Evolutionary conservation across 441 rosid species (phyloP), one percentile per base, ranked within the genome.

Genomic region (Syzygium syzygioides): DNA sequence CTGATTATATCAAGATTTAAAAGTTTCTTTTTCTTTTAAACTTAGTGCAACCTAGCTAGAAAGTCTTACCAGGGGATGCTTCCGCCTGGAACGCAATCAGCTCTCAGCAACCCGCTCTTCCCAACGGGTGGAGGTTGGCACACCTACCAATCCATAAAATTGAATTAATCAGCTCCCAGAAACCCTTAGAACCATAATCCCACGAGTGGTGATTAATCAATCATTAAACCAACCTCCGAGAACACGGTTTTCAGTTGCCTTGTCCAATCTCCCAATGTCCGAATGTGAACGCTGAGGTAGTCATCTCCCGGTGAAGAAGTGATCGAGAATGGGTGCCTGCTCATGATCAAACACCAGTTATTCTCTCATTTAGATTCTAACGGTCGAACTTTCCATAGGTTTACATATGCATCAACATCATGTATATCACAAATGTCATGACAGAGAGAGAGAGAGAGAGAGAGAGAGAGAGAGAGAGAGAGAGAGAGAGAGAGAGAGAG

Each of bases 271-370:
- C 99, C 99, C 2, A 95, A 91, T 4, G 99, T 96, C 88, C 99
- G 91, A 89, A 97, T 97, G 90, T 97, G 99, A 66, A 97, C 98
- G 86, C 99, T 97, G 3, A 97, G 88, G 90, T 95, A 94, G 88
- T 96, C 98, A 85, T 97, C 98, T 85, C 97, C 98, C 1, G 99
- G 99, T 55, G 99, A 94, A 6, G 99, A 98, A 55, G 99, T 97
- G 57, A 98, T 97, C 25, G 98, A 97, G 92, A 97, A 97, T 14
- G 99, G 99, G 86, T 97, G 99, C 98, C 98, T 95, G 92, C 56
- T 60, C 76, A 55, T 66, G 62, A 79, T 56, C 15, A 55, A 52
- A 64, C 59, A 54, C 28, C 59, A 45, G 48, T 45, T 7, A 45
- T 45, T 45, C 48, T 45, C 48, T 45, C 48, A 45, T 45, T 45